Base-by-base conservation (phyloP, 768 basidiomycete species). In the Exidia glandulosa region DNA sequence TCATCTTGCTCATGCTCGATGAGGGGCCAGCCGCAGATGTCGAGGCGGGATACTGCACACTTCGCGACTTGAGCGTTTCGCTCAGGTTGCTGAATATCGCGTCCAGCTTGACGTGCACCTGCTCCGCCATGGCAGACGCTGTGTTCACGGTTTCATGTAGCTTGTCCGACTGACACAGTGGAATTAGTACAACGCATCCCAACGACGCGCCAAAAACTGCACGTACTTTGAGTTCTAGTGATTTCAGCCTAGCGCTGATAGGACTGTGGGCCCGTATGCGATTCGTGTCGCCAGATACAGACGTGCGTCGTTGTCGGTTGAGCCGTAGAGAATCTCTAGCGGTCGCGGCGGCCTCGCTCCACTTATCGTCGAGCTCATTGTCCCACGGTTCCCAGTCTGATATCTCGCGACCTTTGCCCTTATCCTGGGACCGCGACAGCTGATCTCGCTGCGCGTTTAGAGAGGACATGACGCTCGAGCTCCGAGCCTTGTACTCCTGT, bases 401-500 rank as follows among this genome's bases (percentile, higher is more conserved):
- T 32, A 70, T 71, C 14, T 72, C 72, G 12, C 75, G 71, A 7
- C 82, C n/a, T 67, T 82, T 83, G 16, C 80, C 77, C 65, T 80
- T 84, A 5, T 75, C 70, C 37, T 80, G 76, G 9, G 70, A 23
- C 71, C 71, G 9, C 72, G 65, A 3, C 72, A 69, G 16, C 59
- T 75, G 72, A 3, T 65, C 72, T 52, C 82, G 79, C 63, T 78
- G 78, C 59, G 80, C 81, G 25, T 61, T 33, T 52, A 83, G 71
- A 16, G 77, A 77, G 16, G 74, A 70, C 45, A 77, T 72, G 31
- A 82, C 73, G 30, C 74, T 75, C 62, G 77, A 75, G 50, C 73
- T 70, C 65, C 81, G 83, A 4, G 80, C 68, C 36, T 86, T 82
- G 66, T 88, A 88, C 45, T 76, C 78, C 52, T 80, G 79, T 6